These are phyloP conservation scores for Euclidium syriacum DNA, from an alignment of 345 rosid genomes.

Conservation along the genomic window DNA sequence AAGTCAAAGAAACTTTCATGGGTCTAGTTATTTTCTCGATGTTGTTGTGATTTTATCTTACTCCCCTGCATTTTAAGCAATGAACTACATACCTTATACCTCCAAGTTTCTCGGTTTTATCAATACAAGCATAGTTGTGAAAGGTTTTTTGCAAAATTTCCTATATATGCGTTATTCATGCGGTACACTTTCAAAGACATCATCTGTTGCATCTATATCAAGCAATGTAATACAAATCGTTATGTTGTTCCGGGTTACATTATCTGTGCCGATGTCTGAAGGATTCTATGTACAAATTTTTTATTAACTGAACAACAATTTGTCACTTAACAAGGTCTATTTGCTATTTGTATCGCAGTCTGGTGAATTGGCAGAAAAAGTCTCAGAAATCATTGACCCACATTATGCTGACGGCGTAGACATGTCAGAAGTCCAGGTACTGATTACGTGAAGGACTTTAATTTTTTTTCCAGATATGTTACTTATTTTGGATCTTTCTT, in stretches of 20 bases:
- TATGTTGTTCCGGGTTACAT: conserved; percentile 5
- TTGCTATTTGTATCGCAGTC: conserved; percentile 47
- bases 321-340: conserved; percentile 15
- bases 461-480: background rate
- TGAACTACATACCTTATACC: background rate
- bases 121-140: background rate
- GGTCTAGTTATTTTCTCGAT: conserved; percentile 8
- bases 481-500: conserved; percentile 20
- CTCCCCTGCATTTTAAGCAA: background rate
- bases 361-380: conserved; percentile 93
- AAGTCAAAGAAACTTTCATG: conserved; percentile 10
- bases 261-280: background rate
- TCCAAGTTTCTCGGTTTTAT: background rate
- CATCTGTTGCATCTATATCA: background rate
- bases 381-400: conserved; percentile 83
- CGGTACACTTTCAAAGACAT: background rate
- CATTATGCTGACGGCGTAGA: conserved; percentile 81
- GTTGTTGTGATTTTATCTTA: conserved; percentile 4
- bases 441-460: conserved; percentile 3
- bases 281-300: conserved; percentile 7
- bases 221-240: background rate
- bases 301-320: conserved; percentile 4
- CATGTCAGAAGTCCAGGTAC: conserved; percentile 88
- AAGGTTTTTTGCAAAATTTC: conserved; percentile 1
- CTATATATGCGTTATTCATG: background rate